Conservation (phyloP, 2,329 filamentous ascomycete genomes). For the Alternaria solani region DNA sequence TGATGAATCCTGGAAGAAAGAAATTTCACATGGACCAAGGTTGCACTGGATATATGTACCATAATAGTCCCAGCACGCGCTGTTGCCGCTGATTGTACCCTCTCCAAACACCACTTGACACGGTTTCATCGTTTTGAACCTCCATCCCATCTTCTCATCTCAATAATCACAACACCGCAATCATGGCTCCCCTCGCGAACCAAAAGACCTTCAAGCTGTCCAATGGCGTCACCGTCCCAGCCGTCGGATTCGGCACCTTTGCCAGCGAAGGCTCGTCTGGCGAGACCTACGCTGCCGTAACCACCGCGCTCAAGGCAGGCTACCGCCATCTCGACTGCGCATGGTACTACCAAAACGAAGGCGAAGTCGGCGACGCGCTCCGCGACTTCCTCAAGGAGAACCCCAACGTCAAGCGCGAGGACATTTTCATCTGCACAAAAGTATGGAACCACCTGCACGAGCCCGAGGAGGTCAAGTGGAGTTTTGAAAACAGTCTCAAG, state of each 20-base stretch:
- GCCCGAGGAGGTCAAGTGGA: constrained; percentile 67
- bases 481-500: constrained; percentile 67
- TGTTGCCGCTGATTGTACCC: not conserved
- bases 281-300: constrained; percentile 64
- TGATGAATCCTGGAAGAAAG: constrained; percentile 22
- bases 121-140: not conserved
- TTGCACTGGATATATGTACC: constrained; percentile 14
- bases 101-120: not conserved
- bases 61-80: constrained; percentile 5
- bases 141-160: not conserved
- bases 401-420: constrained; percentile 63
- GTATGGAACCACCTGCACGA: constrained; percentile 66
- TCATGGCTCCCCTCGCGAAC: constrained; percentile 43
- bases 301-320: constrained; percentile 65
- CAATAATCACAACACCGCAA: constrained; percentile 16
- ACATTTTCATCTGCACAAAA: constrained; percentile 79
- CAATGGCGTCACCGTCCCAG: constrained; percentile 71
- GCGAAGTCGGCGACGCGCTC: constrained; percentile 72
- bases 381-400: constrained; percentile 64
- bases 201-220: constrained; percentile 60
- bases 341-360: constrained; percentile 75
- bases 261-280: constrained; percentile 70
- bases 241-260: constrained; percentile 77
- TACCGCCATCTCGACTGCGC: constrained; percentile 75
- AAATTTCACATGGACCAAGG: constrained; percentile 12